These are phyloP conservation scores for Agaricus sinodeliciosus DNA, from an alignment of 768 basidiomycete genomes.

Conservation along the genomic window DNA sequence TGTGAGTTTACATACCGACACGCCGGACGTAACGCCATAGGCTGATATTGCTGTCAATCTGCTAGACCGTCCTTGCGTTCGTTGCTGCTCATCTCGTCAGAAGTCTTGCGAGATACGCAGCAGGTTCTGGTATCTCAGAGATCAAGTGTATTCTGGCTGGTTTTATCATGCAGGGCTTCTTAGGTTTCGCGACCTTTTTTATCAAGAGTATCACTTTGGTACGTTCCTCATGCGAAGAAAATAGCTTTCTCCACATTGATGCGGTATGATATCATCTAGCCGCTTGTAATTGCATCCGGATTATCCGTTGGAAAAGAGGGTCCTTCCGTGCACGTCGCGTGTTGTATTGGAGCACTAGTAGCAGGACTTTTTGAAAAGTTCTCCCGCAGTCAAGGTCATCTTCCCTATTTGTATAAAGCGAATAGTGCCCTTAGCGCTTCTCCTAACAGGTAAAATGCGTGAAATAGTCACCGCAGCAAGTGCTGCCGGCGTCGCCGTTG, in stretches of 20 bases:
- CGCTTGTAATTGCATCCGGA: constrained; percentile 94
- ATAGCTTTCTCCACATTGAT: too few relatives aligned
- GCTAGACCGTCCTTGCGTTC: constrained; percentile 76
- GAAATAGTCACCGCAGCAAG: constrained; percentile 94
- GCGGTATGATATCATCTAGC: constrained; percentile 40
- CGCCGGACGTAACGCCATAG: background rate
- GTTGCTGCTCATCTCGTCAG: constrained; percentile 85
- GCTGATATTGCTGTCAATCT: background rate
- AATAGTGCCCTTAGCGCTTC: constrained; percentile 12
- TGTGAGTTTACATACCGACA: constrained; percentile 40
- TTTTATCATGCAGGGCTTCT: constrained; percentile 94
- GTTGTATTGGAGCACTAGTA: constrained; percentile 87
- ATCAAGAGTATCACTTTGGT: constrained; percentile 95
- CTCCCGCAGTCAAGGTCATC: constrained; percentile 76
- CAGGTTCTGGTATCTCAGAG: constrained; percentile 97
- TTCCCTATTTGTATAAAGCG: background rate
- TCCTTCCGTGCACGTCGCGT: constrained; percentile 95
- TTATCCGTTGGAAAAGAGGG: constrained; percentile 98
- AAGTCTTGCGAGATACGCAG: constrained; percentile 88
- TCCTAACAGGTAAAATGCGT: constrained; percentile 59
- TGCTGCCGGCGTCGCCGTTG: constrained; percentile 97
- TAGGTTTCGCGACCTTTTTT: constrained; percentile 83
- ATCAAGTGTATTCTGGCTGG: constrained; percentile 98
- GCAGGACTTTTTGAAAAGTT: constrained; percentile 79
- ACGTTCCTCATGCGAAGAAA: constrained; percentile 22